Percentiles rank a stretch among this genome's conserved stretches.
These are phyloP conservation scores for Fusarium sp. DNA, from an alignment of 2,329 filamentous ascomycete genomes.

Conservation along the genomic window DNA sequence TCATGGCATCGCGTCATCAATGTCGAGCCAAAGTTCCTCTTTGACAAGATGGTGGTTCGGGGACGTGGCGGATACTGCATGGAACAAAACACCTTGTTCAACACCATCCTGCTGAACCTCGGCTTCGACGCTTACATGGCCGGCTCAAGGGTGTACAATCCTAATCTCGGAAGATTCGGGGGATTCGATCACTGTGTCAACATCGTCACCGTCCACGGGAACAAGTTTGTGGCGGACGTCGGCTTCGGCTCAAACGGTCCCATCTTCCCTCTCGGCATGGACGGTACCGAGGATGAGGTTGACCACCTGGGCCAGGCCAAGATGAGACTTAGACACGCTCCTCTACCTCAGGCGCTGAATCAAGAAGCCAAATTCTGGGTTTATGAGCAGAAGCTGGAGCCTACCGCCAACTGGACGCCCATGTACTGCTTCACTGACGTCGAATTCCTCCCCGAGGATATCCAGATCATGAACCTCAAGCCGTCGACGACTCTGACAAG, in stretches of 20 bases:
- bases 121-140: constrained; percentile 63
- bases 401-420: constrained; percentile 55
- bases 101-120: constrained; percentile 59
- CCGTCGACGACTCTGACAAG: constrained; percentile 51
- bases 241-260: constrained; percentile 67
- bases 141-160: constrained; percentile 56
- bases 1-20: constrained; percentile 49
- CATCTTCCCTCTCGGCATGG: constrained; percentile 48
- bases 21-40: constrained; percentile 56
- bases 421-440: constrained; percentile 65
- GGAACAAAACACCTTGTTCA: constrained; percentile 60
- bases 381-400: constrained; percentile 44
- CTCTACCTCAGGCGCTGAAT: constrained; percentile 49
- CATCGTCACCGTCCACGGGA: constrained; percentile 64
- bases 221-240: constrained; percentile 67
- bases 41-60: constrained; percentile 55
- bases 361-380: constrained; percentile 53
- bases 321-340: constrained; percentile 56
- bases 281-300: constrained; percentile 12
- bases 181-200: constrained; percentile 65
- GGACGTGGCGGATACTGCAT: constrained; percentile 64
- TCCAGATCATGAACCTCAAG: constrained; percentile 59
- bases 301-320: constrained; percentile 58
- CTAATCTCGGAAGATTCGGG: constrained; percentile 27
- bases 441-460: constrained; percentile 61